Percentiles rank a stretch among this genome's conserved stretches.
Conservation (phyloP, 768 basidiomycete species). For the Leucocoprinus birnbaumii region DNA sequence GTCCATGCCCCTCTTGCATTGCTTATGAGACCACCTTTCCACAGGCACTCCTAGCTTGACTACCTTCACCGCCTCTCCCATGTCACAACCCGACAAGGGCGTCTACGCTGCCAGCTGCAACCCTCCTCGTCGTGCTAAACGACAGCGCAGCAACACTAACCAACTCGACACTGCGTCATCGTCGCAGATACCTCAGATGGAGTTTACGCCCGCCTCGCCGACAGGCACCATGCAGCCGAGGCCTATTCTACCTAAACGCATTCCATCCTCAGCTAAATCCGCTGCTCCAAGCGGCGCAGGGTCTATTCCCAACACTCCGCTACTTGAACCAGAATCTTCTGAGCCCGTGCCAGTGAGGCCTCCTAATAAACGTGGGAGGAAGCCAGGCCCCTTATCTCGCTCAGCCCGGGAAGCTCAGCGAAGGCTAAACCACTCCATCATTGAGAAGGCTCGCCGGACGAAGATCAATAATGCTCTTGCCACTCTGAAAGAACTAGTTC, state of each 20-base stretch:
- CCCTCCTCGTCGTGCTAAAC: constrained; percentile 37
- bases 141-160: constrained; percentile 11
- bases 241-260: constrained; percentile 22
- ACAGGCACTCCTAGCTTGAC: neutral
- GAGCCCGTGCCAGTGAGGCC: constrained; percentile 7
- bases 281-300: constrained; percentile 11
- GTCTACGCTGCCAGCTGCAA: constrained; percentile 33
- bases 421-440: constrained; percentile 91
- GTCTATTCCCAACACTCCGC: constrained; percentile 13
- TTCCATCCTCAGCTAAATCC: no score
- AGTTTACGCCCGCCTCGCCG: constrained; percentile 10
- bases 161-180: constrained; percentile 3
- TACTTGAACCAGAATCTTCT: constrained; percentile 5
- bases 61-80: constrained; percentile 5
- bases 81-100: constrained; percentile 17
- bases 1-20: neutral
- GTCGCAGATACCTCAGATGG: constrained; percentile 8
- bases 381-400: constrained; percentile 70
- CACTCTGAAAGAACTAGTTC: constrained; percentile 75
- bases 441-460: constrained; percentile 90
- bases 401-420: constrained; percentile 82
- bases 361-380: constrained; percentile 63
- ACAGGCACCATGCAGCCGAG: constrained; percentile 14
- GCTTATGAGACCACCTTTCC: neutral
- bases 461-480: constrained; percentile 94